phyloP scores from a whole-genome alignment of 768 basidiomycete species.

The Exidia glandulosa region DNA sequence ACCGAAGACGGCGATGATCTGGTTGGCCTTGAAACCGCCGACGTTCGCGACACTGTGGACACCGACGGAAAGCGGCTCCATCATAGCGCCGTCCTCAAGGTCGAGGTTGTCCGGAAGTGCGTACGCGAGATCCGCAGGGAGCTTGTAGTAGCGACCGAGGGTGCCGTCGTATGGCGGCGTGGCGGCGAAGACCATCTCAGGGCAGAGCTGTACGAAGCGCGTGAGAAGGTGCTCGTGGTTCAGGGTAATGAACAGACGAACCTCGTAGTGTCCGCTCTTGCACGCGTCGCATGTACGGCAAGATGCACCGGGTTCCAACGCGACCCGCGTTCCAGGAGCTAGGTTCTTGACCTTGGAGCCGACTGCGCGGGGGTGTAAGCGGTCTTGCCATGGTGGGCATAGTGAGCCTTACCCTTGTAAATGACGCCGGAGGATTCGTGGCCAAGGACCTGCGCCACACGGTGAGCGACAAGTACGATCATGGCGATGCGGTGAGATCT shows the following conservation, averaged over 20 bases:
- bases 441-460: slow-evolving; percentile 53
- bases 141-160: slow-evolving; percentile 71
- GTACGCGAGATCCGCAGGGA: slow-evolving; percentile 80
- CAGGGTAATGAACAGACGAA: slow-evolving; percentile 18
- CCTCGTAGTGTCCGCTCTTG: slow-evolving; percentile 77
- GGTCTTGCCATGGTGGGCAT: background rate
- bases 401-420: slow-evolving; percentile 37
- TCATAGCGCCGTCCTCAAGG: slow-evolving; percentile 94
- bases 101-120: slow-evolving; percentile 71
- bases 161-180: slow-evolving; percentile 93
- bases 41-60: slow-evolving; percentile 78
- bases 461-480: slow-evolving; percentile 1
- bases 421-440: slow-evolving; percentile 86
- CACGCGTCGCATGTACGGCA: slow-evolving; percentile 79
- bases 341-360: slow-evolving; percentile 67
- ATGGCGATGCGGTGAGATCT: slow-evolving; percentile 1
- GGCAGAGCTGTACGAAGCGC: slow-evolving; percentile 50
- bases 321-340: slow-evolving; percentile 77
- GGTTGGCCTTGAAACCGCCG: slow-evolving; percentile 58
- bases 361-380: slow-evolving; percentile 30
- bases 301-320: slow-evolving; percentile 82
- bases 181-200: slow-evolving; percentile 79
- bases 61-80: slow-evolving; percentile 90
- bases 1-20: slow-evolving; percentile 77
- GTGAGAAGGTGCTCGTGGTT: background rate